Evolutionary conservation across 2,329 filamentous ascomycete genomes (phyloP).

Genomic region (Aciculosporium take): DNA sequence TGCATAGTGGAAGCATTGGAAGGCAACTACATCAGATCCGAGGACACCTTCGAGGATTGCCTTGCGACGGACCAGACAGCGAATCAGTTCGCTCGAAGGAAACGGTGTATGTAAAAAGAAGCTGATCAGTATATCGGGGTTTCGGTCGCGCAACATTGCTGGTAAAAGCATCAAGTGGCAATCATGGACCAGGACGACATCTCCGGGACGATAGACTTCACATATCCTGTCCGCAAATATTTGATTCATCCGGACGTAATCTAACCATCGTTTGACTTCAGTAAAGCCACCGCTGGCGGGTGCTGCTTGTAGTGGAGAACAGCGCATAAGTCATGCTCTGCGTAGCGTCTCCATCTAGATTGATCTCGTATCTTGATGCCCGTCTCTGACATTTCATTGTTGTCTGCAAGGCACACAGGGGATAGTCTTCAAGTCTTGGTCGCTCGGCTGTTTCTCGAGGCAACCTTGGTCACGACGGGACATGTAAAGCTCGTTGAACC

Average conservation of each 20-base stretch:
- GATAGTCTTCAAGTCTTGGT: conserved; percentile 60
- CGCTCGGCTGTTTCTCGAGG: conserved; percentile 58
- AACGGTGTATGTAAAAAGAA: conserved; percentile 91
- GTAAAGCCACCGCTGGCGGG: conserved; percentile 65
- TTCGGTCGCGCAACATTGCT: conserved; percentile 67
- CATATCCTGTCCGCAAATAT: conserved; percentile 80
- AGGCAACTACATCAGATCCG: conserved; percentile 80
- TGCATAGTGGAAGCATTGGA: conserved; percentile 89
- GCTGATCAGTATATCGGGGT: conserved; percentile 79
- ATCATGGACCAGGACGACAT: conserved; percentile 83
- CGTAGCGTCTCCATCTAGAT: conserved; percentile 72
- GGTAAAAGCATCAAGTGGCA: conserved; percentile 86
- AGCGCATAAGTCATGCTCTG: conserved; percentile 80
- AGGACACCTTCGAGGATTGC: conserved; percentile 79
- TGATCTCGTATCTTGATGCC: conserved; percentile 61
- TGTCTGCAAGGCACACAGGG: conserved; percentile 85
- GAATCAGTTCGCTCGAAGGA: conserved; percentile 86
- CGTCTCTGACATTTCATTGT: conserved; percentile 39
- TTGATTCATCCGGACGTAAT: conserved; percentile 84
- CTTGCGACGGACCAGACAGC: conserved; percentile 74
- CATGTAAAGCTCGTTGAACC: conserved; percentile 20
- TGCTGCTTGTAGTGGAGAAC: conserved; percentile 93
- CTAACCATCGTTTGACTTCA: conserved; percentile 73
- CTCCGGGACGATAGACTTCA: conserved; percentile 76
- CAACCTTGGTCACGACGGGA: conserved; percentile 50